Base-by-base conservation (phyloP, 176 grass and related monocot species). In the Miscanthus lutarioriparius region DNA sequence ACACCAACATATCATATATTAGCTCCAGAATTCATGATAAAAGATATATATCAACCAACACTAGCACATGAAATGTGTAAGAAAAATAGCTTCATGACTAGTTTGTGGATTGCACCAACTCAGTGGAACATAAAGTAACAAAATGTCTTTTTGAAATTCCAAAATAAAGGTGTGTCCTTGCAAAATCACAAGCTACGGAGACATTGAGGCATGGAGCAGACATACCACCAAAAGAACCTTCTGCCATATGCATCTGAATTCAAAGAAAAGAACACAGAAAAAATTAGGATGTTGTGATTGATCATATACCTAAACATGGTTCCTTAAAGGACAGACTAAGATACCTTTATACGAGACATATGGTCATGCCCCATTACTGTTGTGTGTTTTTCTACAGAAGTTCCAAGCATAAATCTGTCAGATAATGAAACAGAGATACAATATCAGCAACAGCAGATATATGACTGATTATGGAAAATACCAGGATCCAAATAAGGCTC, bases 221-320 rank as follows among this genome's bases (percentile, higher is more conserved):
- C 87, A 49, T 89, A 89, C 87, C 87, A 76, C 17, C 22, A 28
- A 28, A 26, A 70, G 87, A 81, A 89, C 70, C 71, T 76, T 77
- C 87, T 39, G 64, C 48, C 70, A 85, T 89, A 59, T 7, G 51
- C 70, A 76, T 70, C 87, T 85, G 82, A 53, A 81, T 6, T 59
- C 6, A 61, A 40, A 76, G 78, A 40, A 20, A 9, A 78, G 77
- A 72, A 5, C 32, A 83, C 11, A 64, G 0, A 32, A 72, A 72
- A 74, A 43, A 26, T 88, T 37, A 88, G 75, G 44, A 79, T 45
- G 44, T 17, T 54, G 19, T 23, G 56, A 59, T 59, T 54, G 23
- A 66, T 65, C 28, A 25, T 79, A 79, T 73, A 88, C 33, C 69
- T 48, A 36, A 28, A 35, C 41, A 54, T 66, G 6, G 6, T 19